Base-by-base conservation (phyloP, 1,139 yeast genomes). In the Hemisphaericaspora xylofermentans region DNA sequence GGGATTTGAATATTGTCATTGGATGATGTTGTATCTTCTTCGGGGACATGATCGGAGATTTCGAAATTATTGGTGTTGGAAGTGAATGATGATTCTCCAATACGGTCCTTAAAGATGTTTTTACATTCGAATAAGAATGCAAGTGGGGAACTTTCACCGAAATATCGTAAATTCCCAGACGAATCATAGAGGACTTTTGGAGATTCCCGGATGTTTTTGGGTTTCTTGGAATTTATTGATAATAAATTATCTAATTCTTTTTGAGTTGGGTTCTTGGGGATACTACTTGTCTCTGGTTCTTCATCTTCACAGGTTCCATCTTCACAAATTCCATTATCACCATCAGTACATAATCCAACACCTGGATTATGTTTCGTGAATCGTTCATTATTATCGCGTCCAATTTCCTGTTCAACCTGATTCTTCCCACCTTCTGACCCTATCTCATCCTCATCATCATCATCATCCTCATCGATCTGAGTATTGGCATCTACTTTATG, bases 91-190 rank as follows among this genome's bases (percentile, higher is more conserved):
- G 43, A 40, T 12, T 36, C 36, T 3, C 56, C 54, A n/a, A 49
- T 32, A 10, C 24, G 37, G n/a, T 46, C 46, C 17, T 36, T 39
- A 45, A 57, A 59, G 25, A 56, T 49, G 22, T 50, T 51, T 33
- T 60, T 46, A 15, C 61, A 56, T 43, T 58, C 62, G 38, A 51
- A 53, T 17, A 59, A 45, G 24, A 58, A 48, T 4, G 61, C 53
- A 26, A 58, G 40, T 1, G 62, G 61, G 29, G 61, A 55, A 18
- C 57, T 54, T 39, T 57, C 62, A 12, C 64, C 64, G 28, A 57
- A 50, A 43, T 57, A 58, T 13, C 59, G 42, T 9, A 58, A 50
- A 17, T 56, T 51, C 1, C 59, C 54, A 8, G 46, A 41, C 8
- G 48, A 39, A 30, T 47, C 49, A 36, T 40, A 47, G 9, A 47